These are phyloP conservation scores for Combretum micranthum DNA, from an alignment of 345 rosid species.

Conservation along the genomic window DNA sequence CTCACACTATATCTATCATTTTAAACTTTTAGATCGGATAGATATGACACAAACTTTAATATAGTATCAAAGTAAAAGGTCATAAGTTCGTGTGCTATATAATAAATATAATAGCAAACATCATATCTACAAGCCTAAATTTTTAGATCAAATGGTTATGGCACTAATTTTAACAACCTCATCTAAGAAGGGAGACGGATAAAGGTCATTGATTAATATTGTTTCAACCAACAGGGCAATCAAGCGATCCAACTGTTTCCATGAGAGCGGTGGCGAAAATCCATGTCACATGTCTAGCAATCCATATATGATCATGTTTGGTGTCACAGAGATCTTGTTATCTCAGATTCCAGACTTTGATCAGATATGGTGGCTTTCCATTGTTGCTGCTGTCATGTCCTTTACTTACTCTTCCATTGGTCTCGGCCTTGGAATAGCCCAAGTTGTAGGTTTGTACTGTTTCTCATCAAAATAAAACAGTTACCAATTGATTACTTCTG, in stretches of 20 bases:
- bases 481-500: background rate
- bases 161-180: too few species aligned
- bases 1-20: too few species aligned
- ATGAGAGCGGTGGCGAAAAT: conserved; percentile 47
- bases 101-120: too few species aligned
- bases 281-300: conserved; percentile 64
- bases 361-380: conserved; percentile 57
- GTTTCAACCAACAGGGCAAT: conserved; percentile 50
- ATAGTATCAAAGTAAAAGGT: too few species aligned
- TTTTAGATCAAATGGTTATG: too few species aligned
- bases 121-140: too few species aligned
- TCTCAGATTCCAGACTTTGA: conserved; percentile 71
- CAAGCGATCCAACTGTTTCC: conserved; percentile 70
- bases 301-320: conserved; percentile 73
- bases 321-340: conserved; percentile 50
- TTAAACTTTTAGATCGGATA: too few species aligned
- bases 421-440: conserved; percentile 37
- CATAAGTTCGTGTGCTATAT: too few species aligned
- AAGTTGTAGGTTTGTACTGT: conserved; percentile 27
- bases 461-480: background rate
- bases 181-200: background rate
- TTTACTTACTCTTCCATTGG: conserved; percentile 51
- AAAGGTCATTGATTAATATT: background rate
- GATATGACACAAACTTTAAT: too few species aligned
- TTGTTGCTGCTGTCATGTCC: conserved; percentile 56